These are phyloP conservation scores for Linum usitatissimum DNA, from an alignment of 345 rosid genomes.

Conservation along the genomic window DNA sequence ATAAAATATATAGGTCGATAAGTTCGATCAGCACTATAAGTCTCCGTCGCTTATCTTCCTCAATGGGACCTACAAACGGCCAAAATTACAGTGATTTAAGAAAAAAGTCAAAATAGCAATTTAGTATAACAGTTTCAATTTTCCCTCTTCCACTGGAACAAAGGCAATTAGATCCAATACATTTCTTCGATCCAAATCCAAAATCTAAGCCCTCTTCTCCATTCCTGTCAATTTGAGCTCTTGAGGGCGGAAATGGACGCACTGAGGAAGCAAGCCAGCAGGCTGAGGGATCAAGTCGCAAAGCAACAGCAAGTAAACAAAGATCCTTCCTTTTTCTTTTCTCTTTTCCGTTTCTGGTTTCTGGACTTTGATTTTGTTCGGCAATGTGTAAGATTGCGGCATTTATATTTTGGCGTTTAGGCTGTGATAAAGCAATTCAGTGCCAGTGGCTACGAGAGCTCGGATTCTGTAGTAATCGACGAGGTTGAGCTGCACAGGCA, in stretches of 20 bases:
- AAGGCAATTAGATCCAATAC: background rate
- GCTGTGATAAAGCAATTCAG: conserved; percentile 94
- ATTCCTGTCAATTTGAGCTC: background rate
- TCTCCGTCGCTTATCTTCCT: too few species aligned
- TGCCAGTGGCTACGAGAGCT: conserved; percentile 83
- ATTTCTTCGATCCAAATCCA: background rate
- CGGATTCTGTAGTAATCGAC: conserved; percentile 77
- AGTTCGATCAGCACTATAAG: too few species aligned
- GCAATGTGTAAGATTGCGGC: background rate
- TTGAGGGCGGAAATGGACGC: conserved; percentile 1
- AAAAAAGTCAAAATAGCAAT: background rate
- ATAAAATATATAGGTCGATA: too few species aligned
- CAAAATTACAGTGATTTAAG: background rate
- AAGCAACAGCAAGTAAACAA: conserved; percentile 3
- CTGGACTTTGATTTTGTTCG: background rate
- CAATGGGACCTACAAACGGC: background rate
- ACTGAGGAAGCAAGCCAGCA: conserved; percentile 4
- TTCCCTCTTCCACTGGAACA: background rate
- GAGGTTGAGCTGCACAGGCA: conserved; percentile 93
- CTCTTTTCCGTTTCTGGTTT: background rate
- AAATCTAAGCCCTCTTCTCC: background rate
- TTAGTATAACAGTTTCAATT: background rate
- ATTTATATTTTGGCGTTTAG: conserved; percentile 28
- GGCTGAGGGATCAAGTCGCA: conserved; percentile 1
- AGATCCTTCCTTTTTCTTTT: background rate